These are phyloP conservation scores for Gynostemma pentaphyllum DNA, from an alignment of 306 rosid genomes.

Conservation along the genomic window DNA sequence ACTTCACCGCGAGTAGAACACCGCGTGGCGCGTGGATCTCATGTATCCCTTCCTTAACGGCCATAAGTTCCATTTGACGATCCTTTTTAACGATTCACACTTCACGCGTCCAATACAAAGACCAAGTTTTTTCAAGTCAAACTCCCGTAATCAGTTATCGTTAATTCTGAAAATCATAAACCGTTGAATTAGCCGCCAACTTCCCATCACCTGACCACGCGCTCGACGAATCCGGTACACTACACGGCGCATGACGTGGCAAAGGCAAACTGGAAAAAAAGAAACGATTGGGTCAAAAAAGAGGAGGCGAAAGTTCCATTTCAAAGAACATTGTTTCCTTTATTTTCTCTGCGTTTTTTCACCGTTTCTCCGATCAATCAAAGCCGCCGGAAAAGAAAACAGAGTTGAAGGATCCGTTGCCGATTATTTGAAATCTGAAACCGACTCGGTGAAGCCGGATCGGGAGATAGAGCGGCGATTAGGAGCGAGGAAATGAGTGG, in stretches of 20 bases:
- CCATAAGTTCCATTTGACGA: background rate
- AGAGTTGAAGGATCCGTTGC: background rate
- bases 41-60: background rate
- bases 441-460: conserved; percentile 12
- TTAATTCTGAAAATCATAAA: background rate
- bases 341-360: conserved; percentile 22
- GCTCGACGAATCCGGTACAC: background rate
- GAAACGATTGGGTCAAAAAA: background rate
- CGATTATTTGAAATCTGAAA: background rate
- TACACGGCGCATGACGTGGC: conserved; percentile 10
- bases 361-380: too few species aligned
- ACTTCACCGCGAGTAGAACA: background rate
- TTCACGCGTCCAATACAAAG: background rate
- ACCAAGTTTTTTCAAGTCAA: background rate
- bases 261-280: background rate
- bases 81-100: too few species aligned
- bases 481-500: conserved; percentile 47
- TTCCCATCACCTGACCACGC: background rate
- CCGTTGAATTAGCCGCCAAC: conserved; percentile 13
- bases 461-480: background rate
- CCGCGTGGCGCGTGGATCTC: background rate
- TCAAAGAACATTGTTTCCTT: background rate
- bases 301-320: background rate
- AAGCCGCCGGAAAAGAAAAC: too few species aligned
- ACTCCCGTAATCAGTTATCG: background rate